Percentiles rank a stretch among this genome's conserved stretches.
Conservation (phyloP, 495 filamentous ascomycete species). For the Xylaria venustula region DNA sequence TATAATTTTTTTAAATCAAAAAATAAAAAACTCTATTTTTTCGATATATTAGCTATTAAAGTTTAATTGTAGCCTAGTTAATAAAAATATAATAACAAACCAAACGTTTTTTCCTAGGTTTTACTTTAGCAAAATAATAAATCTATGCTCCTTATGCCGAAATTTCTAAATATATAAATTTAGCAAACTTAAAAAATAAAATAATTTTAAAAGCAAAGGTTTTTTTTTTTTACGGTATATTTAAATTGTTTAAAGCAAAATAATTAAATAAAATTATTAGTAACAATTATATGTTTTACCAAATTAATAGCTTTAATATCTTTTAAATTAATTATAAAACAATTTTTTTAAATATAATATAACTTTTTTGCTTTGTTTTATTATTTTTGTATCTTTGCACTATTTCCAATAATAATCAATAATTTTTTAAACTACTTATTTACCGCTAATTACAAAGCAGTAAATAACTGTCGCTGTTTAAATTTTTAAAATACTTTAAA, state of each 20-base stretch:
- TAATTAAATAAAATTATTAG: neutral
- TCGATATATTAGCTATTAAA: constrained; percentile 1
- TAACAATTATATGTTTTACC: neutral
- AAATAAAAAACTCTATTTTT: neutral
- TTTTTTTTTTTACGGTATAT: neutral
- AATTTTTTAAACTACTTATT: too few species aligned
- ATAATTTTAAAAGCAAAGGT: neutral
- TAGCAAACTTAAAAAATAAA: neutral
- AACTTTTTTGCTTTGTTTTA: too few species aligned
- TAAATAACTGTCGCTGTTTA: too few species aligned
- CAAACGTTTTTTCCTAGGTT: neutral
- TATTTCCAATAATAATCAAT: too few species aligned
- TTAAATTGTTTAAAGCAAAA: neutral
- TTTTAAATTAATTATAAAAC: neutral
- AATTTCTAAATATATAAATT: too few species aligned
- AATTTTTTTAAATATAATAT: too few species aligned
- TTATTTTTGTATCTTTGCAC: too few species aligned
- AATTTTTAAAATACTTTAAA: too few species aligned
- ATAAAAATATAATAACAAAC: neutral
- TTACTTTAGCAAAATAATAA: neutral
- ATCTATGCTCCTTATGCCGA: neutral
- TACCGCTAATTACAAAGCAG: too few species aligned
- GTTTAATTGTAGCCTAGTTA: constrained; percentile 2
- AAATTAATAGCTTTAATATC: neutral
- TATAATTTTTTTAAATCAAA: neutral